A percentile compares a stretch with the other conserved stretches of the same genome.
phyloP scores from a whole-genome alignment of 768 basidiomycete species.

The Pleurotus platypus region DNA sequence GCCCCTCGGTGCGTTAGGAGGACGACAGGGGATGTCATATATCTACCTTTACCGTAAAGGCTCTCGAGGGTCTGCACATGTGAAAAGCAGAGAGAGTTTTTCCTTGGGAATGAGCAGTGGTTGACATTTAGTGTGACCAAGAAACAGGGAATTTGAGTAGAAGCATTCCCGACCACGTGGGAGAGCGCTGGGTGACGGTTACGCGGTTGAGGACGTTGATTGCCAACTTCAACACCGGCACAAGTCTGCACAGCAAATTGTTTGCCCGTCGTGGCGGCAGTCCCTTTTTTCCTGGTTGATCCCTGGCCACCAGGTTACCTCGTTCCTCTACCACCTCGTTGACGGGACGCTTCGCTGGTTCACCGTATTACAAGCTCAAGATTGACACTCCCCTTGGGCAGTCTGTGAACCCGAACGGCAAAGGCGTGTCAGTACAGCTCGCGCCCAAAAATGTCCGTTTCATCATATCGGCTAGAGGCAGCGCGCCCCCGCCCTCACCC shows the following conservation, averaged over 20 bases:
- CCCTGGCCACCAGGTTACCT: background rate
- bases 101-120: no score
- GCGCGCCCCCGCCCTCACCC: constrained; percentile 61
- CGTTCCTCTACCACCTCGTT: background rate
- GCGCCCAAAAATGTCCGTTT: constrained; percentile 43
- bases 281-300: background rate
- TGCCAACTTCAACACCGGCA: constrained; percentile 2
- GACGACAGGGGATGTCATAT: no score
- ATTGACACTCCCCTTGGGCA: background rate
- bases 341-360: background rate
- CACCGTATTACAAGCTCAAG: background rate
- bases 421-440: constrained; percentile 8
- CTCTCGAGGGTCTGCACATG: no score
- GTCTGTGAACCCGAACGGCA: background rate
- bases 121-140: no score
- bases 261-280: background rate
- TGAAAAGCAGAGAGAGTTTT: no score
- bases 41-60: no score
- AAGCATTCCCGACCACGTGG: constrained; percentile 4
- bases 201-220: constrained; percentile 2
- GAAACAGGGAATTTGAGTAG: background rate
- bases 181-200: background rate
- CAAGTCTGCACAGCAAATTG: constrained; percentile 3
- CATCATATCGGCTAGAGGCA: constrained; percentile 63
- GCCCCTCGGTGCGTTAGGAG: no score